Evolutionary conservation across 176 grass and related monocot species (phyloP), one percentile per base, ranked within the genome.

Genomic region (Luzula sylvatica): DNA sequence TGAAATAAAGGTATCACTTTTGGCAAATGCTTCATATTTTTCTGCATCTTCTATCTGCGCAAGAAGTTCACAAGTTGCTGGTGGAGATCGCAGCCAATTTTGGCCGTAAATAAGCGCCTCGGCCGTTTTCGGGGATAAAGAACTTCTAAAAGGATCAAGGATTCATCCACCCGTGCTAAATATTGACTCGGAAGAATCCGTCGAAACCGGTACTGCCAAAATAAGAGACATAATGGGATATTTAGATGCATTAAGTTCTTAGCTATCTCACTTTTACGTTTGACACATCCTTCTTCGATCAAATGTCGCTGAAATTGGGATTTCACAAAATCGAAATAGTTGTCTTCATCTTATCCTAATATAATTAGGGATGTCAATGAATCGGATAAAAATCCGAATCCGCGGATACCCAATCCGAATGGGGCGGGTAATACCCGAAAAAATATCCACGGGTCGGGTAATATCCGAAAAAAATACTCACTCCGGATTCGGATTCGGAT

Each of bases 1-100:
- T n/a, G n/a, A n/a, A n/a, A n/a, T n/a, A n/a, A n/a, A n/a, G n/a
- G n/a, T n/a, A n/a, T 35, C 35, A 57, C 53, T 26, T 13, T 38
- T 38, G 29, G 27, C 19, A 12, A 11, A 3, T 32, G 20, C 35
- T 3, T 57, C 53, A 38, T 57, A 57, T 16, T 57, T 57, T 3
- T 57, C n/a, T 38, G 53, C 53, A 57, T 57, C 26, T 35, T 57
- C 53, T 32, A 57, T 32, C 53, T 57, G n/a, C 8, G 29, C 53
- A 57, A 1, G 53, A 20, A 57, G 19, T 20, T 38, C 53, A 57
- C 35, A 38, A 32, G 15, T 9, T 9, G 11, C 19, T 5, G 15
- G 12, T 38, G 53, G 11, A 21, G 26, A 57, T 11, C 53, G 13
- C 14, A 57, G 11, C 53, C 53, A 57, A 39, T 57, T 57, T 12